Evolutionary conservation across 768 basidiomycete species (phyloP).

Genomic region (Leccinum broughii): DNA sequence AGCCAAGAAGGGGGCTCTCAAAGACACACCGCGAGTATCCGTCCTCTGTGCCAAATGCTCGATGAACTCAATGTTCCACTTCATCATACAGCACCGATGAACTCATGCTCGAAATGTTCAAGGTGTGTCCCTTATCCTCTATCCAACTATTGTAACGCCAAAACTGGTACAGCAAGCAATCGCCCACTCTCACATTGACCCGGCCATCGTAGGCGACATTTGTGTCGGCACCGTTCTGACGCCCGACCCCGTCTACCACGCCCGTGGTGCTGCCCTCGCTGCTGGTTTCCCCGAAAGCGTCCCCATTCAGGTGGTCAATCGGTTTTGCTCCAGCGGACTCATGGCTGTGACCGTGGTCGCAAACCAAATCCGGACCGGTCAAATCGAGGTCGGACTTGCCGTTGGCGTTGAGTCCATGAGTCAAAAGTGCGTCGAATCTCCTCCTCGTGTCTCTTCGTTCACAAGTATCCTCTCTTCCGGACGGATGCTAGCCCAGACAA

Average conservation of each 20-base stretch:
- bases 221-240: slow-evolving; percentile 78
- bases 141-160: neutral
- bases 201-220: slow-evolving; percentile 69
- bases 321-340: slow-evolving; percentile 85
- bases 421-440: slow-evolving; percentile 49
- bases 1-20: slow-evolving; percentile 73
- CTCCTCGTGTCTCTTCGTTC: neutral
- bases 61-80: slow-evolving; percentile 13
- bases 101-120: slow-evolving; percentile 79
- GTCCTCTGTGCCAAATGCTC: neutral
- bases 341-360: slow-evolving; percentile 79
- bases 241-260: slow-evolving; percentile 64
- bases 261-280: slow-evolving; percentile 71
- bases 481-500: slow-evolving; percentile 53
- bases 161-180: slow-evolving; percentile 51
- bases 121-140: slow-evolving; percentile 38
- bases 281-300: slow-evolving; percentile 81
- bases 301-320: slow-evolving; percentile 72
- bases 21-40: slow-evolving; percentile 58
- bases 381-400: slow-evolving; percentile 79
- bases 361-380: slow-evolving; percentile 74
- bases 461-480: neutral
- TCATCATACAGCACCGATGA: slow-evolving; percentile 62
- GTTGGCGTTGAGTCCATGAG: slow-evolving; percentile 90
- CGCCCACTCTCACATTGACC: slow-evolving; percentile 57